phyloP scores from a whole-genome alignment of 1,284 basidiomycete genomes.

The Apiotrichum sp. region DNA sequence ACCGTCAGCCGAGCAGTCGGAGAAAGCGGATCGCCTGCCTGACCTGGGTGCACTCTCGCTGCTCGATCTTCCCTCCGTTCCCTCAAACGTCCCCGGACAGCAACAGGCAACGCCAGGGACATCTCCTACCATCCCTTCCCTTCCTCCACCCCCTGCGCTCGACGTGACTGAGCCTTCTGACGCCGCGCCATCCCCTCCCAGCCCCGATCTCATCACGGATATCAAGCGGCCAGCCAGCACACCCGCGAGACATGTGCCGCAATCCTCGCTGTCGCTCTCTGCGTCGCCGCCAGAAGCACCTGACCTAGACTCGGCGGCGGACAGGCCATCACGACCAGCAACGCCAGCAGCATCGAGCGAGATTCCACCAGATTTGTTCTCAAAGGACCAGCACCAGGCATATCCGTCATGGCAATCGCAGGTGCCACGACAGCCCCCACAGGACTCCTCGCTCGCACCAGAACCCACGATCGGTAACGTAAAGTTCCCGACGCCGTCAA shows the following conservation, averaged over 20 bases:
- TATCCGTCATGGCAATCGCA: no score
- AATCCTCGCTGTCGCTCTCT: not conserved
- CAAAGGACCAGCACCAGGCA: no score
- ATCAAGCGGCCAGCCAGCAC: slow-evolving; percentile 26
- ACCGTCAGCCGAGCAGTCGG: no score
- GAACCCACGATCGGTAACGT: no score
- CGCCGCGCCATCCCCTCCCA: slow-evolving; percentile 17
- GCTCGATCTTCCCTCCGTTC: slow-evolving; percentile 14
- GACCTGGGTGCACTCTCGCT: slow-evolving; percentile 1
- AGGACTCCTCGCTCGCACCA: no score
- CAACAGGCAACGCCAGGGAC: not conserved
- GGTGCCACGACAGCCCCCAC: no score
- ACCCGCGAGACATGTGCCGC: slow-evolving; percentile 2
- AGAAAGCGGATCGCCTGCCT: no score
- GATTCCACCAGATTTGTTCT: no score
- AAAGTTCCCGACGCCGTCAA: no score
- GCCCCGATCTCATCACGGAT: slow-evolving; percentile 18
- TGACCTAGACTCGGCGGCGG: no score
- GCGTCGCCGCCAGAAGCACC: not conserved
- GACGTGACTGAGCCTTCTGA: not conserved
- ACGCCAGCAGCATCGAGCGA: no score
- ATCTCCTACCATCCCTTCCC: not conserved
- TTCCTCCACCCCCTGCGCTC: slow-evolving; percentile 1
- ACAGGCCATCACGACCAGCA: no score
- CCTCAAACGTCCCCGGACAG: slow-evolving; percentile 9